Percentiles rank a stretch among this genome's conserved stretches.
These are phyloP conservation scores for Penicillium silybi DNA, from an alignment of 495 filamentous ascomycete genomes.

Conservation along the genomic window DNA sequence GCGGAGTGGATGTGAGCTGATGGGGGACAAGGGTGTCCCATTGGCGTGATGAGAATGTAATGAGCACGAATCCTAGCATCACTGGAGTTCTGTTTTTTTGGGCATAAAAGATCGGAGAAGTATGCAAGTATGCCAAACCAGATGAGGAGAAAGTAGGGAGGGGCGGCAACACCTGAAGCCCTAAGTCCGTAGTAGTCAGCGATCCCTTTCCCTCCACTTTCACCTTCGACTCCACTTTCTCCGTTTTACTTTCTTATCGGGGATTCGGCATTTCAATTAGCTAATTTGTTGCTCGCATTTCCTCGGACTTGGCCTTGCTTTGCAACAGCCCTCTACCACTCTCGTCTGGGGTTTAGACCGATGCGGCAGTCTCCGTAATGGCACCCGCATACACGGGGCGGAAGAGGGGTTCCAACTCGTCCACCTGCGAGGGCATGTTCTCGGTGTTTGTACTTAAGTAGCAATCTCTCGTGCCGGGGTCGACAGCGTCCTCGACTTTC, in stretches of 20 bases:
- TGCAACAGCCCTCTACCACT: conserved; percentile 6
- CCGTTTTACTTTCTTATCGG: conserved; percentile 6
- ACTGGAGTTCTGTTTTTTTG: background rate
- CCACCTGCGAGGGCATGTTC: background rate
- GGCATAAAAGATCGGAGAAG: background rate
- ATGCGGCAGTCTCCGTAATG: conserved; percentile 8
- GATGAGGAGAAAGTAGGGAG: too few species aligned
- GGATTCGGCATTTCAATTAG: conserved; percentile 13
- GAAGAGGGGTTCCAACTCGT: background rate
- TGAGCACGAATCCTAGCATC: conserved; percentile 4
- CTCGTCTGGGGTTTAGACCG: background rate
- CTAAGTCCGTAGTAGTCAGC: background rate
- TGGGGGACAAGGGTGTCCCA: conserved; percentile 35
- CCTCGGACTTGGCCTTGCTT: conserved; percentile 4
- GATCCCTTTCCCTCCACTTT: background rate
- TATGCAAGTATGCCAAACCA: background rate
- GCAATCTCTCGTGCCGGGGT: background rate
- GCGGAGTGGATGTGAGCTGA: conserved; percentile 78
- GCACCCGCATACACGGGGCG: background rate
- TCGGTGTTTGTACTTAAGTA: background rate
- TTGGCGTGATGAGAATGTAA: conserved; percentile 13
- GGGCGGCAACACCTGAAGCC: too few species aligned
- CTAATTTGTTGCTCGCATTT: conserved; percentile 9
- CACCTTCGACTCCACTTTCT: background rate
- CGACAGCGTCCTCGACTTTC: background rate